Conservation (phyloP, 179 eudicot genomes). For the Pouteria campechiana region DNA sequence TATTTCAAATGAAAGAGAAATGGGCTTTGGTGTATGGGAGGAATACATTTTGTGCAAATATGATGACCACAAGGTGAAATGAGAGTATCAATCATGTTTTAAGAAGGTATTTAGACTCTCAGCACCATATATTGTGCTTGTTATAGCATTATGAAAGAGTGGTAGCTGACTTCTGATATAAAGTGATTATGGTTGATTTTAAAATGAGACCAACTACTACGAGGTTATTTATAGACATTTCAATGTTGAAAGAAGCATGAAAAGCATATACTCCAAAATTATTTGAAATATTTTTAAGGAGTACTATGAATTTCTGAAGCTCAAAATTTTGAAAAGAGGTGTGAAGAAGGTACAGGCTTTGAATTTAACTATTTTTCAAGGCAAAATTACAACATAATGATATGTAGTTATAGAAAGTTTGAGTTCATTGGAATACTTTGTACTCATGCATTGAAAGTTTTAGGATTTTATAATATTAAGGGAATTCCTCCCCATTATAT, state of each 20-base stretch:
- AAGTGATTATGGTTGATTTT: slow-evolving; percentile 8
- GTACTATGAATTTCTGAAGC: slow-evolving; percentile 1
- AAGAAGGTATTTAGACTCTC: slow-evolving; percentile 5
- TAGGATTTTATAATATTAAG: slow-evolving; percentile 1
- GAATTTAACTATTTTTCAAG: too few relatives aligned
- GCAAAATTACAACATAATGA: too few relatives aligned
- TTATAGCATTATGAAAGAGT: slow-evolving; percentile 15
- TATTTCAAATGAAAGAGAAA: slow-evolving; percentile 8
- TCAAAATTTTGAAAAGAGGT: too few relatives aligned
- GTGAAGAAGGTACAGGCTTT: slow-evolving; percentile 1
- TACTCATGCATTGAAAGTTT: slow-evolving; percentile 14
- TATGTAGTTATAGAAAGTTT: slow-evolving; percentile 10
- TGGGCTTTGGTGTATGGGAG: slow-evolving; percentile 20
- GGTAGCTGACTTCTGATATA: slow-evolving; percentile 7
- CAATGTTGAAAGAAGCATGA: slow-evolving; percentile 12
- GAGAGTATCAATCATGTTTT: slow-evolving; percentile 11
- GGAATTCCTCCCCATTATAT: slow-evolving; percentile 5
- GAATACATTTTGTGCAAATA: slow-evolving; percentile 13
- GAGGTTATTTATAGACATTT: background rate
- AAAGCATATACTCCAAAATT: slow-evolving; percentile 7
- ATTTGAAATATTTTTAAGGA: slow-evolving; percentile 9
- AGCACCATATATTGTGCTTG: slow-evolving; percentile 7
- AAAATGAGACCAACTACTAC: slow-evolving; percentile 5
- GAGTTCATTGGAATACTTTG: slow-evolving; percentile 10
- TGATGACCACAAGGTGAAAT: slow-evolving; percentile 12